These are phyloP conservation scores for Trametes cubensis DNA, from an alignment of 768 basidiomycete species.

Conservation along the genomic window DNA sequence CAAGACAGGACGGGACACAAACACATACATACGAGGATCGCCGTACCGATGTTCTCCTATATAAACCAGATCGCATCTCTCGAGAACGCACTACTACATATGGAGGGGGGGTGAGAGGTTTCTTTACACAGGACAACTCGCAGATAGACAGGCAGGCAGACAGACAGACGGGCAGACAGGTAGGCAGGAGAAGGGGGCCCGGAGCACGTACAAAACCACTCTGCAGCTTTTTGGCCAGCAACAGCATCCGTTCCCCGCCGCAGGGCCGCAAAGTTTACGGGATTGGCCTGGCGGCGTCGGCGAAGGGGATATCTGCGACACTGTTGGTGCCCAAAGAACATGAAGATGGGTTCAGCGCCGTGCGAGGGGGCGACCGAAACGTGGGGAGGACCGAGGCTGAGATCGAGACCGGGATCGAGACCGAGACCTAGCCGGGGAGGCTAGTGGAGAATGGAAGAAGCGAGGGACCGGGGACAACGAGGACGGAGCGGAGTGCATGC, in stretches of 20 bases:
- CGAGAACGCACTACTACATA: constrained; percentile 2
- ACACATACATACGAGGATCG: constrained; percentile 1
- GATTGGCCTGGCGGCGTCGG: background rate
- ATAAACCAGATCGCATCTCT: constrained; percentile 1
- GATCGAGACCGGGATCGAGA: background rate
- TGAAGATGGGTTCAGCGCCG: constrained; percentile 22
- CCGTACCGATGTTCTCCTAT: too few species aligned
- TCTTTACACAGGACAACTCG: too few species aligned
- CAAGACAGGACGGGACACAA: background rate
- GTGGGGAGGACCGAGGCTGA: background rate
- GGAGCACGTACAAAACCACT: constrained; percentile 16
- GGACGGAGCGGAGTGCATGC: background rate
- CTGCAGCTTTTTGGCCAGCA: constrained; percentile 27
- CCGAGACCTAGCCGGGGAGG: constrained; percentile 4
- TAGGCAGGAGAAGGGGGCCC: background rate
- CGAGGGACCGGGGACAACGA: constrained; percentile 3
- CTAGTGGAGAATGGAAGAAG: background rate
- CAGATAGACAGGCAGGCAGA: background rate
- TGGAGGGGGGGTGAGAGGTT: background rate
- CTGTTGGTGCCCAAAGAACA: constrained; percentile 32
- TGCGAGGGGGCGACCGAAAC: constrained; percentile 9
- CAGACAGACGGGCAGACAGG: background rate
- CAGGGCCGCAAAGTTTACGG: background rate
- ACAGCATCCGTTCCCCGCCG: constrained; percentile 18
- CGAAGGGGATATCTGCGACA: constrained; percentile 12